Base-by-base conservation (phyloP, 2,329 filamentous ascomycete genomes). In the Xenosphaeropsis pyriputrescens region DNA sequence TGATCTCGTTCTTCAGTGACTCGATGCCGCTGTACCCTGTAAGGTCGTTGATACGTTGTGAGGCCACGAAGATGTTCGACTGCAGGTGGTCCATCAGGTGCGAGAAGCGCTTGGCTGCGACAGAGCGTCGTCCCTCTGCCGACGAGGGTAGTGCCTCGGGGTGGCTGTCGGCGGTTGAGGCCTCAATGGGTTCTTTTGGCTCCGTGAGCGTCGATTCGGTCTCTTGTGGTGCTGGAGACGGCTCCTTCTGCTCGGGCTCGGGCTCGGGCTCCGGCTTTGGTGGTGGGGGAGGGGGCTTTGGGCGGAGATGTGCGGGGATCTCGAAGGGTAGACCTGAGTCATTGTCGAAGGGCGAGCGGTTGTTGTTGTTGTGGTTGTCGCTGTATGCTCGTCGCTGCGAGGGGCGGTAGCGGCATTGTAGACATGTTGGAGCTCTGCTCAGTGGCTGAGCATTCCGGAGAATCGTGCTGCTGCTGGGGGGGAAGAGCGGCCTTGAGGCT, bases 21-120 rank as follows among this genome's bases (percentile, higher is more conserved):
- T 95, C 88, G 57, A 98, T 96, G 32, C 81, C 77, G 1, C 83
- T 82, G 64, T 96, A 98, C 46, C 91, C 91, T 2, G 91, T 98
- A 38, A 95, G 74, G 51, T 88, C 85, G 59, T 95, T 98, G 59
- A 98, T 73, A 41, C 83, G 81, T 55, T 91, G 84, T 2, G 85
- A 85, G 4, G 88, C 88, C 37, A 80, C 72, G 45, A 94, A 81
- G 34, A 93, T 70, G 49, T 89, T 86, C 22, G 79, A 74, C 54
- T 96, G 85, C 15, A 95, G 57, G 45, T 84, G 78, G 62, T 98
- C 91, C 84, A 96, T 93, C 55, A 93, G 64, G 40, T 70, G 59
- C 35, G 72, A 74, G 55, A 91, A 74, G 45, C 60, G 58, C 33
- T 62, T 59, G 13, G 59, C 60, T 18, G 66, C 51, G 18, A 51